These are phyloP conservation scores for Clarireedia hainanense DNA, from an alignment of 2,329 filamentous ascomycete genomes.

Conservation along the genomic window DNA sequence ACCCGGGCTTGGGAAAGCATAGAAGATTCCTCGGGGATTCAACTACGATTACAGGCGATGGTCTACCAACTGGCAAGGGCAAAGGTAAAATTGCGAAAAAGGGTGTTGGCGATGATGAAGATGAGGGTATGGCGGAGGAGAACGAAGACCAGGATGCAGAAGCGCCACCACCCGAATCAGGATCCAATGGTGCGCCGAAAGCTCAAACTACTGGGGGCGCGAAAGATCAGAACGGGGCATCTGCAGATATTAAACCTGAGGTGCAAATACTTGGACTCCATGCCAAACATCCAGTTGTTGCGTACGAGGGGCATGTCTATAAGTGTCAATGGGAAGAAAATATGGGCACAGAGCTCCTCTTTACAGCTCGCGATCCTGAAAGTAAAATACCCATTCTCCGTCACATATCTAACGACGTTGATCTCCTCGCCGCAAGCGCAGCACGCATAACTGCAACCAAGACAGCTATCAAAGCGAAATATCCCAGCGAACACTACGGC, in stretches of 20 bases:
- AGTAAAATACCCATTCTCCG: constrained; percentile 39
- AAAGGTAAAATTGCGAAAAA: constrained; percentile 6
- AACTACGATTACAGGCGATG: constrained; percentile 1
- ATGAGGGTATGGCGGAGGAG: constrained; percentile 14
- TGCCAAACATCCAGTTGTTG: constrained; percentile 65
- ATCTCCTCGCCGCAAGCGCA: constrained; percentile 64
- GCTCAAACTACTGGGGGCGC: constrained; percentile 7
- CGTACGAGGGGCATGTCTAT: constrained; percentile 72
- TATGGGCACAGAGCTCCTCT: constrained; percentile 76
- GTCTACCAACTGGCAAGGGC: neutral
- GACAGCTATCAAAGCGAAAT: constrained; percentile 11
- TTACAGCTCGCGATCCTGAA: constrained; percentile 43
- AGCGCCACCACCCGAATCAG: constrained; percentile 17
- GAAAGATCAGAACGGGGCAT: constrained; percentile 9
- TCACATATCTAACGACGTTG: constrained; percentile 50
- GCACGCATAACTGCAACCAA: constrained; percentile 59
- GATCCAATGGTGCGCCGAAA: constrained; percentile 1
- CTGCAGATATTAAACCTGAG: constrained; percentile 19
- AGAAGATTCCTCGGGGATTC: constrained; percentile 2
- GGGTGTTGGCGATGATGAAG: constrained; percentile 4
- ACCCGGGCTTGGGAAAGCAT: constrained; percentile 9
- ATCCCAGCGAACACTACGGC: neutral
- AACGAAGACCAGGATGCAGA: constrained; percentile 18
- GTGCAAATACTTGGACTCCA: constrained; percentile 83
- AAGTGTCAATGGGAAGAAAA: constrained; percentile 75